Evolutionary conservation across 352 stramenopile species (phyloP).

Genomic region (Discostella stelligera): DNA sequence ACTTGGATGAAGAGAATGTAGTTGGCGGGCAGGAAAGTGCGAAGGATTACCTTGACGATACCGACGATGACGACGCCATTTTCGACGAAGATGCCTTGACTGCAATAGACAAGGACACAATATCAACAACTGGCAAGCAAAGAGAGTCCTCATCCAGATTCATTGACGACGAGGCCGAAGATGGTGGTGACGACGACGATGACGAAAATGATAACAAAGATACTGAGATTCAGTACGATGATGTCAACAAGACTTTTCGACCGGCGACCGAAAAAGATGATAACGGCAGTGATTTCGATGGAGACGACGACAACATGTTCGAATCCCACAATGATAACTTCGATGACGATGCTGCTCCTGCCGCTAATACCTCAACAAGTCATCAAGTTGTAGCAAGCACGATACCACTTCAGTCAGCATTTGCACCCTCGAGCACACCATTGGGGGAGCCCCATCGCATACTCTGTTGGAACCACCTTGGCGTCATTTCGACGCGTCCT

Average conservation of each 20-base stretch:
- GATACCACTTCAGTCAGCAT: conserved; percentile 53
- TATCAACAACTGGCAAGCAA: background rate
- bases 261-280: conserved; percentile 11
- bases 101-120: background rate
- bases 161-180: conserved; percentile 68
- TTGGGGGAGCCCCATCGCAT: conserved; percentile 62
- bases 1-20: background rate
- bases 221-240: conserved; percentile 26
- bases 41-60: conserved; percentile 25
- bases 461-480: conserved; percentile 81
- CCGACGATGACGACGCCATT: background rate
- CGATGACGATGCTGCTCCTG: conserved; percentile 1
- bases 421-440: conserved; percentile 70
- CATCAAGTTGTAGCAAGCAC: no score
- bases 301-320: conserved; percentile 27
- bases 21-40: conserved; percentile 16
- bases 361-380: background rate
- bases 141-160: conserved; percentile 39
- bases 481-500: conserved; percentile 53
- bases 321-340: conserved; percentile 3
- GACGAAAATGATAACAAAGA: conserved; percentile 11
- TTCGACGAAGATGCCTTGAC: conserved; percentile 22
- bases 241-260: conserved; percentile 4
- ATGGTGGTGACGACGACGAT: conserved; percentile 39
- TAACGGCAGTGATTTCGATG: conserved; percentile 30